Evolutionary conservation across 768 basidiomycete genomes (phyloP), one percentile per base, ranked within the genome.

Genomic region (Cyclocybe cylindracea): DNA sequence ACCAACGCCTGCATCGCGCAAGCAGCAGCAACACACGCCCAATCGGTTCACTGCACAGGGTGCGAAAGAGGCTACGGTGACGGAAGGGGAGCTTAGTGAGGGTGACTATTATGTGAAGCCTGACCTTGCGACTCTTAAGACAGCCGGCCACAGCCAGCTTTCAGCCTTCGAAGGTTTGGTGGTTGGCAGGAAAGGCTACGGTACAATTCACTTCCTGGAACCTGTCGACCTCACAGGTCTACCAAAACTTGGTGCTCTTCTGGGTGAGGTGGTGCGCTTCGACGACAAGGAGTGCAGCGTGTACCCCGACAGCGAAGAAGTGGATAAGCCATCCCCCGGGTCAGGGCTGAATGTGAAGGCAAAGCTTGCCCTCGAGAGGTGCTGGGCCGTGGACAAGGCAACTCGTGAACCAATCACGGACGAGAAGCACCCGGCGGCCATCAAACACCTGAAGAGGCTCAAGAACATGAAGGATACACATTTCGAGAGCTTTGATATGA

Each of bases 21-120:
- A 60, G 29, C 76, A 73, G 53, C 73, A 65, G 16, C 68, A 68
- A 10, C 62, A 77, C 4, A 75, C 76, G 52, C 77, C 75, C 2
- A 75, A 73, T 58, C 61, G 71, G 39, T 73, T 76, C 56, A 67
- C 70, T 10, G 72, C 73, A 0, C 69, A 67, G 55, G 54, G 62
- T 50, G 57, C 73, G 53, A 70, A 66, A 61, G 63, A 66, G 37
- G 41, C 55, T 19, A 42, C 43, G 10, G 51, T 60, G 16, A 50
- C 57, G 10, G 61, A 60, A 10, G 65, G 59, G 6, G 76, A 81
- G 45, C 78, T 83, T 11, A 80, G 85, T 54, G 85, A 94, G 55
- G 97, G 95, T 38, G 92, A 97, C 54, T 99, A 98, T 72, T 98
- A 85, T 80, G 84, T 89, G 50, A 86, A 86, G 56, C 97, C 97